phyloP scores from a whole-genome alignment of 2,329 filamentous ascomycete genomes.

The Ceratocystis eucalypticola region DNA sequence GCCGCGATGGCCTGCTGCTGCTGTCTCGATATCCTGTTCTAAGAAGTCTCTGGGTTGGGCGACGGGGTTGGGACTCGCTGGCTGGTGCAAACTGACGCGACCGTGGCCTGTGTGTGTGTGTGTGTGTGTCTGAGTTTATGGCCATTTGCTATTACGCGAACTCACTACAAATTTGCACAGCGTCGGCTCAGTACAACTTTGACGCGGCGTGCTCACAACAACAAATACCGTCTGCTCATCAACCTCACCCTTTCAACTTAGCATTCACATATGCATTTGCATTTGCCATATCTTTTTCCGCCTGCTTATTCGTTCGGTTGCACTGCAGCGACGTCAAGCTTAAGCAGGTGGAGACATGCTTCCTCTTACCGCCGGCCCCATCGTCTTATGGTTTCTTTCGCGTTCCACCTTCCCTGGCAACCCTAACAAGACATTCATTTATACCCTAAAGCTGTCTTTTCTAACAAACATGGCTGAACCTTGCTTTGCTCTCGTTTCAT shows the following conservation, averaged over 20 bases:
- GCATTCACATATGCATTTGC: neutral
- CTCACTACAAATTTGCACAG: no score
- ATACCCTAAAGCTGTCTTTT: neutral
- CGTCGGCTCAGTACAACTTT: no score
- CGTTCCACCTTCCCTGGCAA: neutral
- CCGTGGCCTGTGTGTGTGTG: neutral
- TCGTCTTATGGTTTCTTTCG: neutral
- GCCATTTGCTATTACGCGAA: neutral
- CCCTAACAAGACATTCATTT: neutral
- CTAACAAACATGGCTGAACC: neutral
- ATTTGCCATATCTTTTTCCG: neutral
- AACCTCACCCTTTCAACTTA: neutral
- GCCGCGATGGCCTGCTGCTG: constrained; percentile 44
- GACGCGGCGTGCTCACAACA: no score
- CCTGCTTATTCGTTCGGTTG: neutral
- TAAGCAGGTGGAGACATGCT: neutral
- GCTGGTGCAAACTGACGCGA: neutral
- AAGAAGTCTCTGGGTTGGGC: constrained; percentile 21
- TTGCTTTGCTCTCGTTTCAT: neutral
- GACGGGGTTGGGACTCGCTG: neutral
- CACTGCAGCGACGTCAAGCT: neutral
- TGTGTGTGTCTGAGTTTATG: neutral
- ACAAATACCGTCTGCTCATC: no score
- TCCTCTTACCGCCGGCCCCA: neutral
- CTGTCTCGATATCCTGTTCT: constrained; percentile 45